These are phyloP conservation scores for Termitomyces sp. DNA, from an alignment of 768 basidiomycete genomes.

Conservation along the genomic window DNA sequence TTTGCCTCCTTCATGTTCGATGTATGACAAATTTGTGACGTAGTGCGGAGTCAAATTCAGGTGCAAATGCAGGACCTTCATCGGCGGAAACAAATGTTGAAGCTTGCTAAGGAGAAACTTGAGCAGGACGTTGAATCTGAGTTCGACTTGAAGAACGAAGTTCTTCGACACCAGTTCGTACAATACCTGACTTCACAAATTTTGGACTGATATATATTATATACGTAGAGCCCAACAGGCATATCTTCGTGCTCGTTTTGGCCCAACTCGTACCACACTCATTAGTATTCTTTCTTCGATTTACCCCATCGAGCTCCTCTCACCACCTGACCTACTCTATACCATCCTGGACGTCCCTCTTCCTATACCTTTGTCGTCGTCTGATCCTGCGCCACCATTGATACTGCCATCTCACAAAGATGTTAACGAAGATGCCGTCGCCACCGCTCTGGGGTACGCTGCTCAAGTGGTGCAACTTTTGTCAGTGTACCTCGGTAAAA, in stretches of 20 bases:
- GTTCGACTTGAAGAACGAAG: conserved; percentile 26
- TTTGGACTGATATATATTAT: conserved; percentile 10
- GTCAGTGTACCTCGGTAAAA: conserved; percentile 71
- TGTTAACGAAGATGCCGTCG: conserved; percentile 81
- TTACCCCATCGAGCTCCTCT: conserved; percentile 87
- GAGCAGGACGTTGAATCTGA: conserved; percentile 24
- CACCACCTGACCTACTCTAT: conserved; percentile 84
- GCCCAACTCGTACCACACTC: conserved; percentile 56
- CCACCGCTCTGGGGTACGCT: conserved; percentile 87
- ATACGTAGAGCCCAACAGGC: conserved; percentile 42
- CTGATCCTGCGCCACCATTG: conserved; percentile 84
- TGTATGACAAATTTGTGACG: conserved; percentile 1
- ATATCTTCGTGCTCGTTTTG: conserved; percentile 45
- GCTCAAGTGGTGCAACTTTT: conserved; percentile 85
- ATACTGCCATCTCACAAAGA: conserved; percentile 59
- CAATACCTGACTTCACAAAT: neutral
- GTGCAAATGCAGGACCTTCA: conserved; percentile 33
- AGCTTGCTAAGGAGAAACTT: conserved; percentile 37
- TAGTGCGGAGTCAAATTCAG: conserved; percentile 30
- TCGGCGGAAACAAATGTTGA: conserved; percentile 44
- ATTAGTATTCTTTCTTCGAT: conserved; percentile 70
- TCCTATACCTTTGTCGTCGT: conserved; percentile 72
- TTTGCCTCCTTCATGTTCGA: neutral
- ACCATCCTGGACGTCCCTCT: conserved; percentile 86
- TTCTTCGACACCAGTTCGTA: conserved; percentile 35